Evolutionary conservation across 257 asterid genomes (phyloP).

Genomic region (Nicotiana noctiflora): DNA sequence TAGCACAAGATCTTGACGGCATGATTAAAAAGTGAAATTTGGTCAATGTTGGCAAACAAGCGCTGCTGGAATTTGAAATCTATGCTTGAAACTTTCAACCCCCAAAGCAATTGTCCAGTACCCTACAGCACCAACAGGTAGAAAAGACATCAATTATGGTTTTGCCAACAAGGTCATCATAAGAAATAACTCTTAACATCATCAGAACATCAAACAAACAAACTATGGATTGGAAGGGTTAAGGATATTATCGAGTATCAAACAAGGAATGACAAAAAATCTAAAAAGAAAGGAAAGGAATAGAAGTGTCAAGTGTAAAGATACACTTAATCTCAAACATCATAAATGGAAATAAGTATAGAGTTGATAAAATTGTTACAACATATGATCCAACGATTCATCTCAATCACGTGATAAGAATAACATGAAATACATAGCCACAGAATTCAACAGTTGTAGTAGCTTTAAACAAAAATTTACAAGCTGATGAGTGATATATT

Average conservation of each 20-base stretch:
- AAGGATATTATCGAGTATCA: not conserved
- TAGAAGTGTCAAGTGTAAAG: not conserved
- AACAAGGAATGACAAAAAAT: not conserved
- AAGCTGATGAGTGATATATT: not conserved
- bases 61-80: not conserved
- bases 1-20: slow-evolving; percentile 62
- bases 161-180: not conserved
- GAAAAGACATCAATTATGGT: not conserved
- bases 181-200: not conserved
- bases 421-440: not conserved
- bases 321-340: not conserved
- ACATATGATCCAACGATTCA: not conserved
- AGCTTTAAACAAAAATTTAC: not conserved
- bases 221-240: not conserved
- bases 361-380: not conserved
- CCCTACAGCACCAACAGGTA: slow-evolving; percentile 6
- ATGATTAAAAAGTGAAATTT: slow-evolving; percentile 22
- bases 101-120: not conserved
- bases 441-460: not conserved
- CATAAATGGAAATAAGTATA: no score
- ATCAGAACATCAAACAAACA: not conserved
- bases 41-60: slow-evolving; percentile 10
- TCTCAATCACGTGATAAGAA: not conserved
- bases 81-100: not conserved
- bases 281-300: not conserved